Evolutionary conservation across 139 green algal genomes (phyloP).

Genomic region (Nannochloris sp.): DNA sequence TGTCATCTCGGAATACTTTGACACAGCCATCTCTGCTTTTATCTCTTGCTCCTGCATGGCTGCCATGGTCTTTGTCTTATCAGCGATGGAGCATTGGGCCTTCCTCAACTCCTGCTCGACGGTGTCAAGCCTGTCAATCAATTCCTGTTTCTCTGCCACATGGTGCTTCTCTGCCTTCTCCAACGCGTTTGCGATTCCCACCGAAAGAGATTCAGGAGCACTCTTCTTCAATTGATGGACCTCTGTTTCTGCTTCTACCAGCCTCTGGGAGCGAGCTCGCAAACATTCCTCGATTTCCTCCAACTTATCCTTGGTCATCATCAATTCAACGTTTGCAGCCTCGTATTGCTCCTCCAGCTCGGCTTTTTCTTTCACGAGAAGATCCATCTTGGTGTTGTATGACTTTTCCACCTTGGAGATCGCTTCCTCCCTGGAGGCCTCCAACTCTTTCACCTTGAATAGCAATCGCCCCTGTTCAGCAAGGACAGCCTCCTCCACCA

Average conservation of each 20-base stretch:
- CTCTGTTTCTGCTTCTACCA: too few species aligned
- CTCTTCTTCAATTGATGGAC: too few species aligned
- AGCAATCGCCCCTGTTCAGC: background rate
- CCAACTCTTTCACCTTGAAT: background rate
- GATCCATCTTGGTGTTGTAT: slow-evolving; percentile 5
- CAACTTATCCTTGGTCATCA: too few species aligned
- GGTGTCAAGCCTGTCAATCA: background rate
- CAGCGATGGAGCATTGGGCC: background rate
- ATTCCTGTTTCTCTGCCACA: background rate
- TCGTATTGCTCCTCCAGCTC: too few species aligned
- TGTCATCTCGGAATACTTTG: slow-evolving; percentile 5
- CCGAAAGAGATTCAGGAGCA: background rate
- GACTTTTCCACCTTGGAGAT: slow-evolving; percentile 5
- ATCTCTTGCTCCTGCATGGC: background rate
- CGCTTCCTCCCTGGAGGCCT: background rate
- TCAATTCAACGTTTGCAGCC: too few species aligned
- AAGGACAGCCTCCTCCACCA: background rate
- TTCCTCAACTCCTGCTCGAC: background rate
- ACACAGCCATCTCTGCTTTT: slow-evolving; percentile 2
- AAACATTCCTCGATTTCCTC: too few species aligned
- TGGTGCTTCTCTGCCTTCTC: background rate
- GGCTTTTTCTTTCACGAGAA: slow-evolving; percentile 3
- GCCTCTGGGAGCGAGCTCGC: too few species aligned
- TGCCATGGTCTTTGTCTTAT: background rate
- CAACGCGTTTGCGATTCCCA: background rate